Conservation (phyloP, 192 early-diverging fungal genomes). For the Linnemannia elongata region DNA sequence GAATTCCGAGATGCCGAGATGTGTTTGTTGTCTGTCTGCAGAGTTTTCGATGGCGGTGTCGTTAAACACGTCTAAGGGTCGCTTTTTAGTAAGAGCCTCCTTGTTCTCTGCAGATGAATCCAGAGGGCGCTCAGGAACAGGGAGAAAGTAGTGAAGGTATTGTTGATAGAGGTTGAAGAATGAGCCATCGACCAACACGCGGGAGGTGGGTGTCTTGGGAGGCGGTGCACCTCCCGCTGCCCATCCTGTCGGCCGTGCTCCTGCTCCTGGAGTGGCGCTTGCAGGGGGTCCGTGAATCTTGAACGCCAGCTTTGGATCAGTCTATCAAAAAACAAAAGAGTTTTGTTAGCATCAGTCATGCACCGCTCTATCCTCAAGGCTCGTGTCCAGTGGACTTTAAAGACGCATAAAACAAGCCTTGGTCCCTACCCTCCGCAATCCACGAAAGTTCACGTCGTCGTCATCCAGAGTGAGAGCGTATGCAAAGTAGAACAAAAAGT, state of each 20-base stretch:
- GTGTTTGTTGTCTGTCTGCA: conserved; percentile 31
- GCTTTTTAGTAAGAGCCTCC: not conserved
- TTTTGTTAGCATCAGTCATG: not conserved
- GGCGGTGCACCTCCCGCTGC: conserved; percentile 10
- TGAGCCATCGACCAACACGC: conserved; percentile 44
- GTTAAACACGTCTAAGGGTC: conserved; percentile 28
- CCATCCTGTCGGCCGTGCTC: conserved; percentile 21
- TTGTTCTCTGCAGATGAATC: not conserved
- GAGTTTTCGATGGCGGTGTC: conserved; percentile 41
- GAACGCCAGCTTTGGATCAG: conserved; percentile 47
- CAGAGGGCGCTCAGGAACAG: conserved; percentile 24
- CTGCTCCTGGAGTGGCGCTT: not conserved
- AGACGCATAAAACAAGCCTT: too few species aligned
- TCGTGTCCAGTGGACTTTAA: too few species aligned
- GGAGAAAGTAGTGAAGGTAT: conserved; percentile 50
- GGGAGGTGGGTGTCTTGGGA: conserved; percentile 21
- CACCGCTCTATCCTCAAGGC: too few species aligned
- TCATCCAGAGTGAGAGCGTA: conserved; percentile 53
- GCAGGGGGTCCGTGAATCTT: conserved; percentile 28
- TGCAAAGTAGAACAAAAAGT: conserved; percentile 55
- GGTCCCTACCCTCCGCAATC: conserved; percentile 30
- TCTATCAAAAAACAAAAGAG: conserved; percentile 7
- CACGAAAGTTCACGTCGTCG: conserved; percentile 42
- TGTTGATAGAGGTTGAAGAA: conserved; percentile 49
- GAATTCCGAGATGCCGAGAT: conserved; percentile 48